A percentile compares a stretch with the other conserved stretches of the same genome.
Conservation (phyloP, 371 early-diverging fungal genomes). For the Mortierella sp. region DNA sequence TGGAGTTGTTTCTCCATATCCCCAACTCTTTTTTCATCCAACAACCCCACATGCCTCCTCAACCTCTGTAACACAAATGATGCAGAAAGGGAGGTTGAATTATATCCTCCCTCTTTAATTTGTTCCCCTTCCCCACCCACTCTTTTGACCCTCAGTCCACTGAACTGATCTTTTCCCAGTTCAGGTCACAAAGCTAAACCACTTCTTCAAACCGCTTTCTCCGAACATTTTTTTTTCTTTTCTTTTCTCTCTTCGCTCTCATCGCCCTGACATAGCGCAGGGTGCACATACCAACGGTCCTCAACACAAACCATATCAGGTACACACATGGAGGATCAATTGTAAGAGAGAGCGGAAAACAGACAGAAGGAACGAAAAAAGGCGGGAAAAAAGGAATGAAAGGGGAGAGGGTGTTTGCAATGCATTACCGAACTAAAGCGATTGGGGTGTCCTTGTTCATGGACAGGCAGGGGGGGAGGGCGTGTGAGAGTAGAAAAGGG, state of each 20-base stretch:
- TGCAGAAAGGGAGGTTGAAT: too few relatives aligned
- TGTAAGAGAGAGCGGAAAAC: not conserved
- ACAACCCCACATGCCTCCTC: too few relatives aligned
- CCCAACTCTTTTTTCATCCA: too few relatives aligned
- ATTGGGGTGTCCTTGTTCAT: not conserved
- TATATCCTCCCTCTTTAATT: not conserved
- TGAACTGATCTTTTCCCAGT: not conserved
- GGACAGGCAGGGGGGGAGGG: not conserved
- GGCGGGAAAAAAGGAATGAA: not conserved
- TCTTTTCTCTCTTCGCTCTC: not conserved
- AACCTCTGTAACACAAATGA: too few relatives aligned
- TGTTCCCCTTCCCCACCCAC: not conserved
- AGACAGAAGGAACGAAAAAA: not conserved
- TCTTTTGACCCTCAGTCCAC: too few relatives aligned
- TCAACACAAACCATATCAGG: not conserved
- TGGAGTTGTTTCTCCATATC: not conserved
- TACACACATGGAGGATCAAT: not conserved
- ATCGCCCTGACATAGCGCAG: not conserved
- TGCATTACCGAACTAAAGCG: not conserved
- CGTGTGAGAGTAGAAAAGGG: not conserved
- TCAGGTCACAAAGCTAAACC: not conserved
- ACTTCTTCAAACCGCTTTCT: constrained; percentile 7
- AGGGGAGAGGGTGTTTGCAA: not conserved
- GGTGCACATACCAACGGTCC: constrained; percentile 1
- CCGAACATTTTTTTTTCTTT: not conserved